Conservation (phyloP, 495 filamentous ascomycete species). For the Penicillium egyptiacum region DNA sequence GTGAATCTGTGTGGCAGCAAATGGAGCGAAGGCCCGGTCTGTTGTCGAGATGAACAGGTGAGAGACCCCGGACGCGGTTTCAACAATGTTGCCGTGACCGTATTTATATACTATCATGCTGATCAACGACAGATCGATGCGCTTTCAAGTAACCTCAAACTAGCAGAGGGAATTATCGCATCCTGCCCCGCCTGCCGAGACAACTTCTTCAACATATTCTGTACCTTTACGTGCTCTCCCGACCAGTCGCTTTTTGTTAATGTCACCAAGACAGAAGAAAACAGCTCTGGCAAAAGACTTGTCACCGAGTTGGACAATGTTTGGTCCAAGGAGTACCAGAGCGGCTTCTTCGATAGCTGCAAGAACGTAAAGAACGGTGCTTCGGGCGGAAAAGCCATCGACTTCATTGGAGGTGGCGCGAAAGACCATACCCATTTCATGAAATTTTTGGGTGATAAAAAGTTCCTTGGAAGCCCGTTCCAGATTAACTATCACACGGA, state of each 20-base stretch:
- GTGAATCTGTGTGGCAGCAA: constrained; percentile 82
- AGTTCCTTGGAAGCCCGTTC: constrained; percentile 85
- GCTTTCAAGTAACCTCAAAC: constrained; percentile 75
- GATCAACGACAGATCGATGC: constrained; percentile 59
- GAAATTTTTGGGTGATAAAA: constrained; percentile 90
- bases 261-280: constrained; percentile 70
- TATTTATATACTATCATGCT: background rate
- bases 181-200: constrained; percentile 93
- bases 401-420: constrained; percentile 91
- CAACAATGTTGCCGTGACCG: background rate
- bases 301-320: constrained; percentile 90
- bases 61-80: constrained; percentile 6
- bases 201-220: constrained; percentile 98
- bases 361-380: constrained; percentile 98
- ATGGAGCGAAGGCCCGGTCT: constrained; percentile 80
- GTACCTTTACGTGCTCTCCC: constrained; percentile 95
- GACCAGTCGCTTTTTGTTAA: constrained; percentile 96
- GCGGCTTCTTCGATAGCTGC: constrained; percentile 92
- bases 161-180: constrained; percentile 83
- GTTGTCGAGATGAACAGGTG: constrained; percentile 82
- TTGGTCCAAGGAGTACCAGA: constrained; percentile 81
- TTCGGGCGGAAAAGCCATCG: constrained; percentile 87
- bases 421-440: constrained; percentile 84
- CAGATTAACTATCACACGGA: constrained; percentile 87
- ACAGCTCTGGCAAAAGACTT: constrained; percentile 63